These are phyloP conservation scores for Exsudoporus frostii DNA, from an alignment of 768 basidiomycete genomes.

Conservation along the genomic window DNA sequence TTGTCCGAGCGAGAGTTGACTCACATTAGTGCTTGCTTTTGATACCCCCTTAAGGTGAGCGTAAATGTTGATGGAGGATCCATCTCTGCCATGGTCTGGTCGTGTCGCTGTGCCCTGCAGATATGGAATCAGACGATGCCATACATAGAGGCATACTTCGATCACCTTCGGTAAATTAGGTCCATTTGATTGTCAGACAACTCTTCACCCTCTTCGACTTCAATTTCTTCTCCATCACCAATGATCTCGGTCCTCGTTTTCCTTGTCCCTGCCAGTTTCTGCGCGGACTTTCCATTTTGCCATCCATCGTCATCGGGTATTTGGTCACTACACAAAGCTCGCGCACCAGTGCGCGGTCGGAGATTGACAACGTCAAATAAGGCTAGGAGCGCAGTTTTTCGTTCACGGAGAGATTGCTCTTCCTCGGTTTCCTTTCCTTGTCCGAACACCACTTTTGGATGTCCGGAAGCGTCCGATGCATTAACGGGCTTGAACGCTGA, in stretches of 20 bases:
- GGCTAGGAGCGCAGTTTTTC: constrained; percentile 69
- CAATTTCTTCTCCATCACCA: constrained; percentile 78
- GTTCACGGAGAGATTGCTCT: constrained; percentile 74
- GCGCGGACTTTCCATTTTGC: constrained; percentile 40
- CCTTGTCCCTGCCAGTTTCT: constrained; percentile 36
- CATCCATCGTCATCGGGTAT: constrained; percentile 30
- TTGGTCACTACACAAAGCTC: constrained; percentile 28
- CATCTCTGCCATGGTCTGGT: constrained; percentile 73
- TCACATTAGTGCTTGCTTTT: constrained; percentile 86
- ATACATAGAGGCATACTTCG: neutral
- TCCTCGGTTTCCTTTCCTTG: constrained; percentile 78
- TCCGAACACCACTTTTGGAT: constrained; percentile 48
- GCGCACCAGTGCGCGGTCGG: constrained; percentile 54
- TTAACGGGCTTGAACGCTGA: constrained; percentile 60
- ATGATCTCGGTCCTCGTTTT: constrained; percentile 61
- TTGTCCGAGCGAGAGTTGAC: constrained; percentile 18
- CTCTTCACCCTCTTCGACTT: constrained; percentile 81
- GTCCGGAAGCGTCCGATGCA: constrained; percentile 30
- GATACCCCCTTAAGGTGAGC: constrained; percentile 77
- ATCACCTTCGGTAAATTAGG: constrained; percentile 81
- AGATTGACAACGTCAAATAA: constrained; percentile 74
- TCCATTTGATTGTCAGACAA: constrained; percentile 78
- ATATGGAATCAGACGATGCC: constrained; percentile 5
- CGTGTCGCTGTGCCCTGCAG: constrained; percentile 78
- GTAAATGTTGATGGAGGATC: constrained; percentile 76